Conservation (phyloP, 768 basidiomycete genomes). For the Panellus pusillus region DNA sequence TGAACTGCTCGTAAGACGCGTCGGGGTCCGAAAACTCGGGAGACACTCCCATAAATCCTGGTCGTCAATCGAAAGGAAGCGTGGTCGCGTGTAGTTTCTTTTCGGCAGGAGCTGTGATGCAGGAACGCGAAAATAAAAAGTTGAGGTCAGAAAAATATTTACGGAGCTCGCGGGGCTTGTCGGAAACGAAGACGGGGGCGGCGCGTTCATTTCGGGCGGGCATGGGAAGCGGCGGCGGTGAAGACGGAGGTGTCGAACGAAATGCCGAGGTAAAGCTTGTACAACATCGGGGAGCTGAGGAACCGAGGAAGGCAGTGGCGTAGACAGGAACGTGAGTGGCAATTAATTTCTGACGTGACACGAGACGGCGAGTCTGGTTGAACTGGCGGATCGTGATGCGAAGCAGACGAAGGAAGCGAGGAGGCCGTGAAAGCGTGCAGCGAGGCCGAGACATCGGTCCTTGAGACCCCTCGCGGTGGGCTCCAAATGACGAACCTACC, state of each 20-base stretch:
- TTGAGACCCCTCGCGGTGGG: conserved; percentile 16
- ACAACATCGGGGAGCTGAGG: neutral
- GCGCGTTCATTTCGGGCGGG: neutral
- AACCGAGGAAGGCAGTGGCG: too few relatives aligned
- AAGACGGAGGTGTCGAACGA: neutral
- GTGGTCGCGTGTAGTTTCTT: conserved; percentile 17
- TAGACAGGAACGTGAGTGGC: too few relatives aligned
- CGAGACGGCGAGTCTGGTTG: too few relatives aligned
- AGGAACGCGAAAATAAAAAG: neutral
- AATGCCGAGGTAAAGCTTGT: neutral
- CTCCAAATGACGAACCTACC: conserved; percentile 9
- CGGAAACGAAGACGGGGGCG: conserved; percentile 1
- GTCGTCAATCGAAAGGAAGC: conserved; percentile 9
- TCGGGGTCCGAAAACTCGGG: conserved; percentile 12
- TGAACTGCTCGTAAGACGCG: conserved; percentile 23
- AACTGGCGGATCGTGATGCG: too few relatives aligned
- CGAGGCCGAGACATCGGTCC: conserved; percentile 7
- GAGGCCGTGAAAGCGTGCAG: neutral
- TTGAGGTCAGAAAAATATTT: conserved; percentile 21
- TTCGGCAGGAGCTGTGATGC: conserved; percentile 1
- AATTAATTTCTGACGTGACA: too few relatives aligned
- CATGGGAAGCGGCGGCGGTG: neutral
- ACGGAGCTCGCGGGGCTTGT: conserved; percentile 10
- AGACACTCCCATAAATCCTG: conserved; percentile 21
- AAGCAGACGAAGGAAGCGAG: too few relatives aligned